Evolutionary conservation across 164 flowering plant species (phyloP).

Genomic region (Echeveria elegans): DNA sequence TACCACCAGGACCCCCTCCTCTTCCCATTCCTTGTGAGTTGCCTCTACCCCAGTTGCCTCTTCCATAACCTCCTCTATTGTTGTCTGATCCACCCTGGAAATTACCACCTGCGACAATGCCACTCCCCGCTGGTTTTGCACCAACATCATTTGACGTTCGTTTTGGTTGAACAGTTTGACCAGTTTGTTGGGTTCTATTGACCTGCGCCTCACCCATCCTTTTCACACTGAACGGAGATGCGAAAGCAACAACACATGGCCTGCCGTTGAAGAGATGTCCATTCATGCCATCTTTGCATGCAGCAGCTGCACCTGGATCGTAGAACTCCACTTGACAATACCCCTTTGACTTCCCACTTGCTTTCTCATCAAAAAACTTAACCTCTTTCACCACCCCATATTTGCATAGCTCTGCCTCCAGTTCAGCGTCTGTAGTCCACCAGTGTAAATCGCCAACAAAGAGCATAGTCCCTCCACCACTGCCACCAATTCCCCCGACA

Average conservation of each 20-base stretch:
- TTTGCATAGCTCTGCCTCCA: constrained; percentile 61
- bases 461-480: constrained; percentile 47
- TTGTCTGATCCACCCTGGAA: constrained; percentile 57
- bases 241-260: constrained; percentile 76
- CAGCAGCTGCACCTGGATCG: constrained; percentile 54
- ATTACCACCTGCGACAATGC: constrained; percentile 41
- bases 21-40: constrained; percentile 52
- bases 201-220: constrained; percentile 82
- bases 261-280: constrained; percentile 75
- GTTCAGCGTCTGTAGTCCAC: constrained; percentile 91
- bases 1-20: constrained; percentile 64
- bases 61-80: constrained; percentile 46
- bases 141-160: constrained; percentile 39
- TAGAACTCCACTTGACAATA: constrained; percentile 83
- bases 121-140: constrained; percentile 31
- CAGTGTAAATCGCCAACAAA: constrained; percentile 87
- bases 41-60: constrained; percentile 77
- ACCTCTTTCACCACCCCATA: constrained; percentile 82
- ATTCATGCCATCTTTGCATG: constrained; percentile 90
- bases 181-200: constrained; percentile 45
- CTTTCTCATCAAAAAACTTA: constrained; percentile 76
- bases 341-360: constrained; percentile 87
- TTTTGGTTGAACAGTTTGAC: constrained; percentile 34
- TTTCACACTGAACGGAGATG: constrained; percentile 61
- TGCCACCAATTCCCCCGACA: constrained; percentile 10